A percentile compares a stretch with the other conserved stretches of the same genome.
These are phyloP conservation scores for Epichloe uncinata DNA, from an alignment of 2,329 filamentous ascomycete species.

Conservation along the genomic window DNA sequence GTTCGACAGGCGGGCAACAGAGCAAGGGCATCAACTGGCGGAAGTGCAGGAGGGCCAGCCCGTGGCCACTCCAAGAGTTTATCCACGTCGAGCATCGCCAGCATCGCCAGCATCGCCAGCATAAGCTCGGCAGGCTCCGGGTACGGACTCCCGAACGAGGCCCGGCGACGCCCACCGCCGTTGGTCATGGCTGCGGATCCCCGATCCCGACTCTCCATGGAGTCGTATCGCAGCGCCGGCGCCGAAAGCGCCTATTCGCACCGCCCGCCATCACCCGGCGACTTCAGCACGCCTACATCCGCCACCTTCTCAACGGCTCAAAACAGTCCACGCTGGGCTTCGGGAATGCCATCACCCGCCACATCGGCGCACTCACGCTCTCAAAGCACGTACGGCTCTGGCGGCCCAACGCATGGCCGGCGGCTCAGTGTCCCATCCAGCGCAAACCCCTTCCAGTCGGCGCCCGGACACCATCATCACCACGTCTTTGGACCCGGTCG, in stretches of 20 bases:
- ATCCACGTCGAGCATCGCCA: slow-evolving; percentile 76
- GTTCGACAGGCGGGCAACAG: slow-evolving; percentile 61
- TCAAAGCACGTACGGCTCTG: slow-evolving; percentile 55
- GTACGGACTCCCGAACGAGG: slow-evolving; percentile 51
- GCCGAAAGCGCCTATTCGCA: slow-evolving; percentile 51
- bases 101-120: slow-evolving; percentile 66
- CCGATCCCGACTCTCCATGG: slow-evolving; percentile 51
- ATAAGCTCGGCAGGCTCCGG: slow-evolving; percentile 54
- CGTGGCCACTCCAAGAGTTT: slow-evolving; percentile 76
- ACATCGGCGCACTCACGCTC: slow-evolving; percentile 54
- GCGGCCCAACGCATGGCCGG: slow-evolving; percentile 53
- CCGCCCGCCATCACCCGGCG: slow-evolving; percentile 54
- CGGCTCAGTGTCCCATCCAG: slow-evolving; percentile 73
- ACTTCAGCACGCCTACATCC: slow-evolving; percentile 72
- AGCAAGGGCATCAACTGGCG: slow-evolving; percentile 63
- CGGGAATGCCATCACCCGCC: slow-evolving; percentile 59
- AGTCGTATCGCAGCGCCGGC: slow-evolving; percentile 52
- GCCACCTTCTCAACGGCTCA: slow-evolving; percentile 66
- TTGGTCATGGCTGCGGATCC: slow-evolving; percentile 70
- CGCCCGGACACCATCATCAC: slow-evolving; percentile 44
- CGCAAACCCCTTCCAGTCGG: slow-evolving; percentile 59
- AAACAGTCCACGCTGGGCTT: slow-evolving; percentile 63
- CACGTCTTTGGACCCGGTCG: slow-evolving; percentile 40
- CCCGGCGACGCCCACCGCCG: slow-evolving; percentile 62
- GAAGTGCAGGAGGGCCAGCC: slow-evolving; percentile 55